These are phyloP conservation scores for Xylaria intraflava DNA, from an alignment of 495 filamentous ascomycete species.

Conservation along the genomic window DNA sequence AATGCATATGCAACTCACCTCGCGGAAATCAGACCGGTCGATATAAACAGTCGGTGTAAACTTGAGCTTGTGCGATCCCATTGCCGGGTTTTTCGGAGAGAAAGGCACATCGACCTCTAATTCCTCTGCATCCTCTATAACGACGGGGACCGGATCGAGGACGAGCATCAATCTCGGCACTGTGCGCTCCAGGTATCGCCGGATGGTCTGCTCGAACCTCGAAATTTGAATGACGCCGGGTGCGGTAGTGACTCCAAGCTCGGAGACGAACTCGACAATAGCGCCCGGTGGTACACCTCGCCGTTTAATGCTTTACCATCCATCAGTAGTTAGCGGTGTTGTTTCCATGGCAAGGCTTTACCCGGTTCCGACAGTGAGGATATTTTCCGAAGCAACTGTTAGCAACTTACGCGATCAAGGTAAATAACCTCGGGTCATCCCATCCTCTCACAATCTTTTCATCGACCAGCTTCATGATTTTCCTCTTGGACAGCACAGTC, in stretches of 20 bases:
- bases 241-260: conserved; percentile 71
- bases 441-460: conserved; percentile 61
- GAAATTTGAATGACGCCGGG: conserved; percentile 58
- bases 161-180: conserved; percentile 78
- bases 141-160: conserved; percentile 62
- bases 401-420: conserved; percentile 52
- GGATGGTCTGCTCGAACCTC: conserved; percentile 64
- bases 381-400: background rate
- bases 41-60: conserved; percentile 78
- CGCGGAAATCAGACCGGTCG: conserved; percentile 86
- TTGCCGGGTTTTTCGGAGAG: conserved; percentile 56
- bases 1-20: conserved; percentile 38
- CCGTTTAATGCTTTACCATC: conserved; percentile 45
- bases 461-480: conserved; percentile 63
- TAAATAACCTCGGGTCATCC: conserved; percentile 79
- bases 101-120: conserved; percentile 58
- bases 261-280: conserved; percentile 72
- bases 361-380: background rate
- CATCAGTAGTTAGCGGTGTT: no score
- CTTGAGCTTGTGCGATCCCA: conserved; percentile 50
- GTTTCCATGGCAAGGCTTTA: background rate
- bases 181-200: conserved; percentile 67
- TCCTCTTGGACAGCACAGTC: conserved; percentile 71
- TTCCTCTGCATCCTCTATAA: conserved; percentile 64
- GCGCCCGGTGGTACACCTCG: conserved; percentile 78